Evolutionary conservation across 2,329 filamentous ascomycete genomes (phyloP).

Genomic region (Stachybotrys elegans): DNA sequence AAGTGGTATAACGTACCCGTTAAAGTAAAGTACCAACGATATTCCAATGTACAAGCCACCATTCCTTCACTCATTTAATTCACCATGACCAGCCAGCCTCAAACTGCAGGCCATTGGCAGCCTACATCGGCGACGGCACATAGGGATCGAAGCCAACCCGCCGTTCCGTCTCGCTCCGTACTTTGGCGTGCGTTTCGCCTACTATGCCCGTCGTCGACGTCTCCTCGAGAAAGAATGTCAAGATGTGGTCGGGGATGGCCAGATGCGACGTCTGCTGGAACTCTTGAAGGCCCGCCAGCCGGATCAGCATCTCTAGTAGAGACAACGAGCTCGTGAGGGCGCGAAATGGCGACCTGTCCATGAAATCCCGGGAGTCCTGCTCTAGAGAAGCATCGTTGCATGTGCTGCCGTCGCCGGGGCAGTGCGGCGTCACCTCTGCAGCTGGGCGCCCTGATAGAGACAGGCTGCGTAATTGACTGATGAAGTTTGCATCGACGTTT

Average conservation of each 20-base stretch:
- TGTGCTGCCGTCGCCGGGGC: neutral
- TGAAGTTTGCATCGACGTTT: neutral
- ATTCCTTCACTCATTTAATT: too few relatives aligned
- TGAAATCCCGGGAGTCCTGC: constrained; percentile 20
- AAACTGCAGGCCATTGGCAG: too few relatives aligned
- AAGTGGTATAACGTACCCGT: too few relatives aligned
- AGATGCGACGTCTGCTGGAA: constrained; percentile 87
- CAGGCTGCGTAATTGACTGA: neutral
- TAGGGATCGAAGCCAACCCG: constrained; percentile 54
- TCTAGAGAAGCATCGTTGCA: neutral
- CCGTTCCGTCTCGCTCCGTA: constrained; percentile 40
- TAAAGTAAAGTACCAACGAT: too few relatives aligned
- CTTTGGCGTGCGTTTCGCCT: constrained; percentile 38
- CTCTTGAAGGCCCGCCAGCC: constrained; percentile 81
- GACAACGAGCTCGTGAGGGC: constrained; percentile 58
- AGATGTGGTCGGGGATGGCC: constrained; percentile 82
- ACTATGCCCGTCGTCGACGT: constrained; percentile 46
- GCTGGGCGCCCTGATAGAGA: neutral
- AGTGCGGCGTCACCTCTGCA: too few relatives aligned
- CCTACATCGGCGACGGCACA: too few relatives aligned
- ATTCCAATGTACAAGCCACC: too few relatives aligned
- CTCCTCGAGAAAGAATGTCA: constrained; percentile 78
- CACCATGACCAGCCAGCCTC: too few relatives aligned
- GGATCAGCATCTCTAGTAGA: constrained; percentile 81
- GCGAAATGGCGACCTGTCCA: constrained; percentile 41